Evolutionary conservation across 495 filamentous ascomycete genomes (phyloP), one percentile per base, ranked within the genome.

Genomic region (Lasiosphaeria ovina): DNA sequence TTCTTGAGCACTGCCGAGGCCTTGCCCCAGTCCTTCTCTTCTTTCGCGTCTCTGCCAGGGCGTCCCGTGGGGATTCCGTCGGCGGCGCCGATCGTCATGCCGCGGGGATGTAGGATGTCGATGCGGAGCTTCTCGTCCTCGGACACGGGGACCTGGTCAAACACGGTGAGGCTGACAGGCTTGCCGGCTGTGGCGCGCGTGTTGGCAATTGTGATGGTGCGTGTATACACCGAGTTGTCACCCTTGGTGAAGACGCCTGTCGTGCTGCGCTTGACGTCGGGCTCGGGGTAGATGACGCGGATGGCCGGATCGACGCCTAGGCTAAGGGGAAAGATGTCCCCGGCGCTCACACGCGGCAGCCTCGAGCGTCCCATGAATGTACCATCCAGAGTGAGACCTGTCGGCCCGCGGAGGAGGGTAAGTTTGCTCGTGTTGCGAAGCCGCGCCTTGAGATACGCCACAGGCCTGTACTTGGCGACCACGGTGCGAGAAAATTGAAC

Each of bases 251-350:
- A 79, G 45, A 79, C 68, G 9, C 82, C 83, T 3, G 76, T 77
- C 14, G 80, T 77, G 56, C 72, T 74, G 33, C 81, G 76, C 35
- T 78, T 77, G 40, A 87, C 81, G 1, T 76, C 81, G 0, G 88
- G 88, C 67, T 85, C 86, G 34, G 80, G 71, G 62, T 90, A 90
- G 17, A 68, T 71, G 49, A 91, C 81, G 34, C 74, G 72, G 62
- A 90, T 82, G 14, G 74, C 75, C 4, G 85, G 86, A 64, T 90
- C 88, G 14, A 90, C 79, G 17, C 88, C 88, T 0, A 91, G 78
- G 32, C 79, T 76, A 9, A 91, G 69, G 48, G 72, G 75, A 74
- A 90, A 86, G 38, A 72, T 64, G 35, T 87, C 82, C n/a, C 83
- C 83, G 11, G 86, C 78, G 49, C 79, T 82, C 67, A 84, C 84